Conservation (phyloP, 2,329 filamentous ascomycete genomes). For the Phyllachora maydis region DNA sequence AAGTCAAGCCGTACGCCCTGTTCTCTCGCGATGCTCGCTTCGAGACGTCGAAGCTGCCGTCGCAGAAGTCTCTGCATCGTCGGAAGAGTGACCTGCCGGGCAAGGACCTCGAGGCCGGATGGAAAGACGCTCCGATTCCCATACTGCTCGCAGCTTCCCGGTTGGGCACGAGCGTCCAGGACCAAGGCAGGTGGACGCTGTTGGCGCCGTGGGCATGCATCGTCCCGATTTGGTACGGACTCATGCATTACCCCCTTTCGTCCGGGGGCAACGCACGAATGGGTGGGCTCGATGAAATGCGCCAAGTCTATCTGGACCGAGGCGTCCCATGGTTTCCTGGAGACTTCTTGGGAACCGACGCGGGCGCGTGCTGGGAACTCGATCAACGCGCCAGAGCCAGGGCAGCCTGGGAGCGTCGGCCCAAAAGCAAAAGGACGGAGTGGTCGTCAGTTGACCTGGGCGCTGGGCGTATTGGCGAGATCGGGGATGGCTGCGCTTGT, state of each 20-base stretch:
- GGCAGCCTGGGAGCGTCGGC: conserved; percentile 51
- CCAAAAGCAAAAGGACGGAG: conserved; percentile 61
- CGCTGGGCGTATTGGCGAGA: conserved; percentile 53
- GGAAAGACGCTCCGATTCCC: conserved; percentile 57
- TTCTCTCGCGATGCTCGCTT: conserved; percentile 51
- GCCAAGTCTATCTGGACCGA: conserved; percentile 66
- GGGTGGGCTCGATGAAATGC: conserved; percentile 60
- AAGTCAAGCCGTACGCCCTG: conserved; percentile 26
- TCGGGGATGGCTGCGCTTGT: conserved; percentile 65
- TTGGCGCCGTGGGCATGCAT: conserved; percentile 85
- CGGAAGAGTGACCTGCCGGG: conserved; percentile 49
- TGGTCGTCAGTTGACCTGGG: conserved; percentile 61
- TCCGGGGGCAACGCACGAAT: conserved; percentile 66
- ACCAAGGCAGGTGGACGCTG: conserved; percentile 59
- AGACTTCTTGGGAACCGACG: conserved; percentile 61
- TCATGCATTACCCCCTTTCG: conserved; percentile 65
- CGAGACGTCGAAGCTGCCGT: conserved; percentile 41
- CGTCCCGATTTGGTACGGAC: conserved; percentile 61
- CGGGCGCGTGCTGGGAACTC: conserved; percentile 61
- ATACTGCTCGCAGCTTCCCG: conserved; percentile 47
- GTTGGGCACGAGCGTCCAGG: conserved; percentile 19
- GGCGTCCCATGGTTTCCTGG: conserved; percentile 67
- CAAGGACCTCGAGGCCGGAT: conserved; percentile 29
- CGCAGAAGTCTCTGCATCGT: conserved; percentile 65
- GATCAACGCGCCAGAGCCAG: conserved; percentile 38